Evolutionary conservation across 2,329 filamentous ascomycete genomes (phyloP), one percentile per base, ranked within the genome.

Genomic region (Pseudogymnoascus pannorum): DNA sequence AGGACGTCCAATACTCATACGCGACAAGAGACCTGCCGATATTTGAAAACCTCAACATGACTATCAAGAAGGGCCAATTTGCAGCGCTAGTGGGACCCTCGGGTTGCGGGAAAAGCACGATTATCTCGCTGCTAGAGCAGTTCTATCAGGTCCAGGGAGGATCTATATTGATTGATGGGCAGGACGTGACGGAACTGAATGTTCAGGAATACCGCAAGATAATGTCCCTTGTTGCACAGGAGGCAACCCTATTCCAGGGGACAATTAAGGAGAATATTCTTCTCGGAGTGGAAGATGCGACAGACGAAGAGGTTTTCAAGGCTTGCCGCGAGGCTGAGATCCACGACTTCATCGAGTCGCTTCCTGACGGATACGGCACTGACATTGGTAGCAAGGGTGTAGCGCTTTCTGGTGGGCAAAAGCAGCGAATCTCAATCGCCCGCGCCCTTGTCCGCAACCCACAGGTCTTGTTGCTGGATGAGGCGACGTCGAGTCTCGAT

Each of bases 151-250:
- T 85, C 0, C 76, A 81, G 14, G 76, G 79, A 9, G 91, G 91
- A 5, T 75, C 77, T 4, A 86, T 94, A 60, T 75, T 86, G 0
- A 82, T 85, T 70, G 86, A 89, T 69, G 83, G 79, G 4, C 76
- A 77, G 58, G 79, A 87, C 66, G 83, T 92, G 44, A 72, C 76
- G 1, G 70, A 77, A 1, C 71, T 91, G 59, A 82, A 87, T 61
- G 78, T 87, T 0, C 79, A 79, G 63, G 74, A 79, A 16, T 91
- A 91, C 70, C 82, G 89, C 40, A 78, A 79, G 61, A 75, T 83
- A 35, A 77, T 92, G 11, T 87, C 87, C 1, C 79, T 92, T 0
- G 89, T 92, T 0, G 84, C 87, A 3, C 89, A 92, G 72, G 88
- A 92, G 70, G 81, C 89, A 7, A 86, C 85, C 0, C 78, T 92